A percentile compares a stretch with the other conserved stretches of the same genome.
These are phyloP conservation scores for Corymbia maculata DNA, from an alignment of 345 rosid species.

Conservation along the genomic window DNA sequence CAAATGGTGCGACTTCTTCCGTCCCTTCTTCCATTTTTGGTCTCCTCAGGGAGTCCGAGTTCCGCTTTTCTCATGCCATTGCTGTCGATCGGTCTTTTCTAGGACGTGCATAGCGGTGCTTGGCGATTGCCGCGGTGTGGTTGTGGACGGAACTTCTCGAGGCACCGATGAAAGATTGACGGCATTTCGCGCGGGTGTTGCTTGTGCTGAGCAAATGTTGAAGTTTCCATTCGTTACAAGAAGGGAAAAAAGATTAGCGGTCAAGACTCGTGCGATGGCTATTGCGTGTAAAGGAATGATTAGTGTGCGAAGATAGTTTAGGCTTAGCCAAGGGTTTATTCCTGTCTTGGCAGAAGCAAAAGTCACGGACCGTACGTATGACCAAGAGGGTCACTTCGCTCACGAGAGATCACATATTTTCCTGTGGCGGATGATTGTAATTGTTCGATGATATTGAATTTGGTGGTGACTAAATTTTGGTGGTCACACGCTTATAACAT, in stretches of 20 bases:
- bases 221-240: background rate
- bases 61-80: background rate
- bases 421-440: background rate
- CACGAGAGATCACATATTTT: background rate
- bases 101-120: background rate
- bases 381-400: background rate
- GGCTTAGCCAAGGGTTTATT: background rate
- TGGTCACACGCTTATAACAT: no score
- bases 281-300: background rate
- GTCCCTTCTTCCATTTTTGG: background rate
- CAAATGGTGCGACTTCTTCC: conserved; percentile 1
- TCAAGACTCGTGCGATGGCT: background rate
- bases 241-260: background rate
- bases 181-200: background rate
- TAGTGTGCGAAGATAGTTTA: background rate
- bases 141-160: background rate
- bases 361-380: no score
- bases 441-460: no score
- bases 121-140: background rate
- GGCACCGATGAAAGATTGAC: background rate
- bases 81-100: background rate
- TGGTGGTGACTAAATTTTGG: no score
- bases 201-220: background rate
- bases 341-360: background rate
- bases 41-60: background rate